phyloP scores from a whole-genome alignment of 2,329 filamentous ascomycete species.

The Stagonosporopsis tanaceti region DNA sequence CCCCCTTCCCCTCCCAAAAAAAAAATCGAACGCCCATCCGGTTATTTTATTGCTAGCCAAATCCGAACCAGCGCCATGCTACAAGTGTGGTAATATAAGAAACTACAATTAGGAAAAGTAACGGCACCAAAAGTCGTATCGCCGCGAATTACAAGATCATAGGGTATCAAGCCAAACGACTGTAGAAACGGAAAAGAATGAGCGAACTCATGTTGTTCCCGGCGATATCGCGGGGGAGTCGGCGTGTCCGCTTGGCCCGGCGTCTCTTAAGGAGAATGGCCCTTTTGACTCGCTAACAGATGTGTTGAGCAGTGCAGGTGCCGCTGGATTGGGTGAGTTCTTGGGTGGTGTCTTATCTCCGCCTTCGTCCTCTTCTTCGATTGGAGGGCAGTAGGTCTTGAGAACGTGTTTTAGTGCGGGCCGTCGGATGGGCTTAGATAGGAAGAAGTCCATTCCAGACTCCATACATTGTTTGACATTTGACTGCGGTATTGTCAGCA shows the following conservation, averaged over 20 bases:
- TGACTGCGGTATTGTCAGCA: conserved; percentile 32
- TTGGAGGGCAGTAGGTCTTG: conserved; percentile 81
- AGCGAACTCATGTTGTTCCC: conserved; percentile 5
- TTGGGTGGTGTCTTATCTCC: conserved; percentile 36
- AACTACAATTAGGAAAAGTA: conserved; percentile 8
- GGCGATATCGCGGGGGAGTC: conserved; percentile 22
- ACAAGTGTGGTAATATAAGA: neutral
- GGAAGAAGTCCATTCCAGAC: conserved; percentile 90
- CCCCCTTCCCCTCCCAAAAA: no score
- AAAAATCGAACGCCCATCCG: conserved; percentile 2
- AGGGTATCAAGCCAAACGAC: conserved; percentile 17
- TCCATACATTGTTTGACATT: conserved; percentile 67
- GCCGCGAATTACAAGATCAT: conserved; percentile 22
- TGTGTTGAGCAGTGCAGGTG: neutral
- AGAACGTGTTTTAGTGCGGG: conserved; percentile 86
- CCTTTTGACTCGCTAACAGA: neutral
- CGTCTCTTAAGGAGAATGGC: conserved; percentile 5
- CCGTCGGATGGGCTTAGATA: conserved; percentile 78
- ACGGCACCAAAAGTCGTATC: conserved; percentile 5
- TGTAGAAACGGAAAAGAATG: conserved; percentile 7
- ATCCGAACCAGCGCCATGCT: conserved; percentile 17
- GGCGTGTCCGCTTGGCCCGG: conserved; percentile 3
- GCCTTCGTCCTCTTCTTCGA: conserved; percentile 73
- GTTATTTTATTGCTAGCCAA: neutral
- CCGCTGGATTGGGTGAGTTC: conserved; percentile 6